Evolutionary conservation across 2,329 filamentous ascomycete genomes (phyloP), one percentile per base, ranked within the genome.

Genomic region (Ophiocordyceps camponoti-rufipedis): DNA sequence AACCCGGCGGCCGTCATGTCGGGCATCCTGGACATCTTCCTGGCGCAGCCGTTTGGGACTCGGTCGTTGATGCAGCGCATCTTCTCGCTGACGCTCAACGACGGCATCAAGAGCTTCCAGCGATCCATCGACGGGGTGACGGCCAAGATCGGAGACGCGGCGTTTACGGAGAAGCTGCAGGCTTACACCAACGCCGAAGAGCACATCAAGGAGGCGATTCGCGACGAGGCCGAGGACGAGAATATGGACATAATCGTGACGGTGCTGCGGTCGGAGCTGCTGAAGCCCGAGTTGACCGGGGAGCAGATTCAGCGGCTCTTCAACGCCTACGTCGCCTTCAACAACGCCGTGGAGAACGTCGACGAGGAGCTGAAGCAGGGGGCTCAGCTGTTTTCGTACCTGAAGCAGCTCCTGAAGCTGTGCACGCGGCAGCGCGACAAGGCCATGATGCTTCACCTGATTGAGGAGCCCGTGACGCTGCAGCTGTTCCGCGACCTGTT

Each of bases 1-100:
- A 98, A 98, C 54, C 91, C 91, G 2, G 89, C 89, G 1, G 86
- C 87, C 6, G 91, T 98, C 51, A 96, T 98, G 89, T 85, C 83
- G n/a, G 83, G 83, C 18, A 80, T 96, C 41, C 72, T 98, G 19
- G 91, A 98, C 59, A 74, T 98, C 42, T 98, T 98, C 68, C 72
- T 96, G 48, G 89, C 91, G 8, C 91, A 96, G 54, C 91, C 91
- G 0, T 94, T 96, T 49, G 89, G 89, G 18, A 74, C 88, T 1
- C 78, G 87, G 45, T 95, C 88, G 11, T 68, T 98, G 11, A 76
- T 98, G 63, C 91, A 98, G 62, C 78, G 89, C 19, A 95, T 98
- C 49, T 95, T 98, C 58, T 85, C 85, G 1, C 74, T 94, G 59
- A 89, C 89, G 0, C 71, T 98, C 23, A 80, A 89, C 49, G 91